Base-by-base conservation (phyloP, 768 basidiomycete species). In the Nevesoporus exiguus region DNA sequence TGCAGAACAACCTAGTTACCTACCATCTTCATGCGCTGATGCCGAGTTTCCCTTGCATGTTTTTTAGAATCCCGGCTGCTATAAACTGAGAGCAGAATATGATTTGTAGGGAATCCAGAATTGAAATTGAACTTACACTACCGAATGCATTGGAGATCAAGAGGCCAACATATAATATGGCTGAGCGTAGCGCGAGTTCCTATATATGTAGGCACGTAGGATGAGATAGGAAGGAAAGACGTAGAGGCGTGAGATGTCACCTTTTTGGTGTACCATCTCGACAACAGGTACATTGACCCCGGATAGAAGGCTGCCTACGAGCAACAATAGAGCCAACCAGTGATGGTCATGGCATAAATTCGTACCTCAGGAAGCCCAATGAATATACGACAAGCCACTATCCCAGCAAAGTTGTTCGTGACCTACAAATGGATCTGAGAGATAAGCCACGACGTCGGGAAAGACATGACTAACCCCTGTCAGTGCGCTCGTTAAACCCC, bases 291-390 rank as follows among this genome's bases (percentile, higher is more conserved):
- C 8, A 29, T 29, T 29, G 27, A 4, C 27, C 27, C 27, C 8
- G 85, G 84, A 66, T 83, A 85, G 58, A 86, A 86, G 3, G 82
- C 83, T 6, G 83, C 78, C 76, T 80, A 48, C n/a, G 25, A 21
- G 7, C 6, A 11, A 14, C 9, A 8, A 53, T 29, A 5, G n/a
- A 8, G 21, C 19, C 7, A 41, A 25, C n/a, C n/a, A n/a, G n/a
- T n/a, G n/a, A n/a, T n/a, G n/a, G n/a, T n/a, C n/a, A n/a, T n/a
- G n/a, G n/a, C n/a, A n/a, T n/a, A 33, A 33, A 30, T 7, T 9
- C 43, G 11, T 56, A 76, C 79, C 61, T 86, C 86, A 1, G 84
- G 14, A 34, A 34, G 34, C 6, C 34, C 34, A 2, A 34, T 34
- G 14, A 34, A 34, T 34, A 34, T 7, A 21, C 85, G 77, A 57